phyloP scores from a whole-genome alignment of 345 rosid genomes.

The Linum tenue region DNA sequence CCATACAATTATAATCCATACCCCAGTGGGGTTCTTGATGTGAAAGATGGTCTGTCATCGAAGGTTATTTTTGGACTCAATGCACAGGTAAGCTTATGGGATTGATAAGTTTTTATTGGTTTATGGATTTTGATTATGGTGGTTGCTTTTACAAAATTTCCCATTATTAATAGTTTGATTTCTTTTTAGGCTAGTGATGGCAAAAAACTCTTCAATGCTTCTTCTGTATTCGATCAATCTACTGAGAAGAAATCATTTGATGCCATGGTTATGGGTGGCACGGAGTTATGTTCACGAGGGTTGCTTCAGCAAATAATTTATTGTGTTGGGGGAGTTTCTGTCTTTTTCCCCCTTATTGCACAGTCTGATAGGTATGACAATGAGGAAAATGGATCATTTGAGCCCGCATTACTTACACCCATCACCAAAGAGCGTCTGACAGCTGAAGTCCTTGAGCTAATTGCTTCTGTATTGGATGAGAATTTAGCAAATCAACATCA shows the following conservation, averaged over 20 bases:
- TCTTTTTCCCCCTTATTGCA: conserved; percentile 82
- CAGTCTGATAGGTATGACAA: conserved; percentile 76
- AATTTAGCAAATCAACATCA: conserved; percentile 88
- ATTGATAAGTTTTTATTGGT: neutral
- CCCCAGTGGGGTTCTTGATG: conserved; percentile 77
- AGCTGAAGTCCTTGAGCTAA: conserved; percentile 89
- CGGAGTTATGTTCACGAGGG: conserved; percentile 85
- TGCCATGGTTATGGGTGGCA: conserved; percentile 66
- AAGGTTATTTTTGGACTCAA: conserved; percentile 82
- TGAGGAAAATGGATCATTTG: conserved; percentile 41
- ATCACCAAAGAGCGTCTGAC: conserved; percentile 66
- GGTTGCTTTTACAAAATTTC: conserved; percentile 5
- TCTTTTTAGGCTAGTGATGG: conserved; percentile 79
- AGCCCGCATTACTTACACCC: conserved; percentile 42
- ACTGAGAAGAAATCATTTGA: conserved; percentile 65
- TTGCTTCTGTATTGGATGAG: conserved; percentile 89
- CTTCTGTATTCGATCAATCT: conserved; percentile 49
- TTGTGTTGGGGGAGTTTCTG: conserved; percentile 95
- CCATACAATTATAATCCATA: conserved; percentile 43
- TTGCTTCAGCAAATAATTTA: conserved; percentile 87
- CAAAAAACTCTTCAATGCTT: conserved; percentile 75
- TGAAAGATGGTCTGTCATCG: conserved; percentile 86
- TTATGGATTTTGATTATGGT: neutral
- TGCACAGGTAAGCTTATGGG: conserved; percentile 59
- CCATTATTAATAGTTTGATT: conserved; percentile 14